phyloP scores from a whole-genome alignment of 768 basidiomycete genomes.

The Boletus eberwhitei region DNA sequence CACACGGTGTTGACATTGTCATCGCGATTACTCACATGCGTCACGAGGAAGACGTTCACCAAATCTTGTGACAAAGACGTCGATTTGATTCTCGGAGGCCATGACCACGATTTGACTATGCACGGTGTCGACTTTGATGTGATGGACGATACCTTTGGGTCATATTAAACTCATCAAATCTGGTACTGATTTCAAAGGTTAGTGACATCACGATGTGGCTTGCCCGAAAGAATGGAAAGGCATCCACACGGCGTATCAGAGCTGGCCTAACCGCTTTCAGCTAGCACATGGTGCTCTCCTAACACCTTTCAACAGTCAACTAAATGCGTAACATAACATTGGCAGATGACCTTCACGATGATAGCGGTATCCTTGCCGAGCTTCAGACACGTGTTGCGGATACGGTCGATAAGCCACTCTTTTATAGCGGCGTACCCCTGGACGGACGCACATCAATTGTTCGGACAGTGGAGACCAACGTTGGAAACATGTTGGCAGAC shows the following conservation, averaged over 20 bases:
- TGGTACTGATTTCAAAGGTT: constrained; percentile 3
- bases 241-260: background rate
- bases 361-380: background rate
- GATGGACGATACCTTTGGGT: constrained; percentile 1
- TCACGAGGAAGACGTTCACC: constrained; percentile 6
- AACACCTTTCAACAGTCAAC: background rate
- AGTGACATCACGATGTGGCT: constrained; percentile 5
- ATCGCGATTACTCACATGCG: constrained; percentile 13
- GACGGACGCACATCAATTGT: background rate
- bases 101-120: constrained; percentile 13
- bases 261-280: constrained; percentile 2
- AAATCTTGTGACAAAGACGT: background rate
- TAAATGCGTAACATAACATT: constrained; percentile 7
- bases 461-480: background rate
- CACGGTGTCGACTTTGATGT: background rate
- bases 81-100: constrained; percentile 8
- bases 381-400: background rate
- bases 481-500: constrained; percentile 9
- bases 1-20: background rate
- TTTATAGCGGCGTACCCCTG: constrained; percentile 3
- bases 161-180: constrained; percentile 6
- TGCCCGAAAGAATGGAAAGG: background rate
- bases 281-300: background rate
- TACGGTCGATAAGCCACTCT: background rate
- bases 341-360: constrained; percentile 1